Evolutionary conservation across 148 eudicot species (phyloP), one percentile per base, ranked within the genome.

Genomic region (Salicornia ramosissima): DNA sequence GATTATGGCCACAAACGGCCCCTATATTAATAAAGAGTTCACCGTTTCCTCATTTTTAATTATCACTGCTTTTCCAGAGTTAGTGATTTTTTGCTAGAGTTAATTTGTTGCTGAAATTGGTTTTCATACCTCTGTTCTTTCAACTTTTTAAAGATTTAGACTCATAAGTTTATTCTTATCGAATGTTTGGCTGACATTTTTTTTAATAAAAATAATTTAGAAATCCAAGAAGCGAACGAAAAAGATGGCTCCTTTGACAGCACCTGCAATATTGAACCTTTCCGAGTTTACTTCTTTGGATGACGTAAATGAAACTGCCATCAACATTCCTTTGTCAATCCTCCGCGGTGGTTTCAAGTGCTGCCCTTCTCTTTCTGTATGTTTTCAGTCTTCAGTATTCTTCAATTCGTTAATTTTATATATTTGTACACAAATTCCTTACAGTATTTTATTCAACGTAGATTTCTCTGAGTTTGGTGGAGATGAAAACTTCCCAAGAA

Each of bases 261-360:
- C 81, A 39, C 79, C 87, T 33, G 81, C 82, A 47, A 58, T 81
- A 14, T 54, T 89, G 73, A 83, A 88, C 78, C 84, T 88, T 24
- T 82, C 87, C 5, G 88, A 86, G 11, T 86, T 78, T 73, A 86
- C 71, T 46, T 82, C 87, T 55, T 5, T 45, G 26, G 77, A 77
- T 57, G 85, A 85, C 68, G 78, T 70, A 39, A 79, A 74, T 19
- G 80, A 84, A 51, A 24, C 75, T 31, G 80, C 72, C 65, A 64
- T 86, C 51, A 71, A 56, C 49, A 75, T 86, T 75, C 90, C 90
- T 65, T 75, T 88, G 34, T 49, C 77, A 8, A 42, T 82, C 46
- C 71, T 62, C 29, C 68, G 64, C 33, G 26, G 52, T 24, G 31
- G 72, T 71, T 76, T 69, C 50, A 71, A 78, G 15, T 74, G 76